Conservation (phyloP, 2,329 filamentous ascomycete genomes). For the Fusarium torulosum region DNA sequence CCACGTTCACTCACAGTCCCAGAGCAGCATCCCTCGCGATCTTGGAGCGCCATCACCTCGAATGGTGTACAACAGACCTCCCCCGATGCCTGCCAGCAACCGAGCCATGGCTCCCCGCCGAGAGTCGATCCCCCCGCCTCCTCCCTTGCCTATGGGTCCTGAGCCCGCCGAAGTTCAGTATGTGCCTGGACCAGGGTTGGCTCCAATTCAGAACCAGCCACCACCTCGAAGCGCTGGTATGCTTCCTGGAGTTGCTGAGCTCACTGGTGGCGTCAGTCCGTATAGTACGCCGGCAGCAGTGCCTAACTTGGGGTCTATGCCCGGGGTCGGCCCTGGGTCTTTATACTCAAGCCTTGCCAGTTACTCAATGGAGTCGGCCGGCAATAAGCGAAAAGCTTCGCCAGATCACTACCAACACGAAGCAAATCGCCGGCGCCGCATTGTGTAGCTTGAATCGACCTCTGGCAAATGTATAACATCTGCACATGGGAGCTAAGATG, state of each 20-base stretch:
- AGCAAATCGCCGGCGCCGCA: constrained; percentile 58
- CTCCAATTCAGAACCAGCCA: constrained; percentile 64
- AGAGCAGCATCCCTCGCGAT: constrained; percentile 61
- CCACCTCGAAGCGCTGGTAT: constrained; percentile 58
- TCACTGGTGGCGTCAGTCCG: constrained; percentile 73
- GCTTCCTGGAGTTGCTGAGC: constrained; percentile 72
- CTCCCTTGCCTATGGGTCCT: constrained; percentile 48
- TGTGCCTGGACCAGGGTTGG: constrained; percentile 58
- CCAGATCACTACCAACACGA: constrained; percentile 61
- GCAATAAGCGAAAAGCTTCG: constrained; percentile 65
- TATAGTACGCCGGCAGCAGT: constrained; percentile 65
- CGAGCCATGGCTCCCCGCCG: constrained; percentile 57
- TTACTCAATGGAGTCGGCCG: constrained; percentile 56
- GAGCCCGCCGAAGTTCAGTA: constrained; percentile 52
- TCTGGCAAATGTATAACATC: constrained; percentile 13
- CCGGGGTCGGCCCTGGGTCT: constrained; percentile 55
- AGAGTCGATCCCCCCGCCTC: constrained; percentile 55
- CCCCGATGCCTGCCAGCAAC: constrained; percentile 50
- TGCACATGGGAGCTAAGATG: constrained; percentile 33
- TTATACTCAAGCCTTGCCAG: constrained; percentile 52
- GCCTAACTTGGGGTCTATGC: constrained; percentile 49
- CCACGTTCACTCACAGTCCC: constrained; percentile 61
- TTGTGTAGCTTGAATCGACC: constrained; percentile 42
- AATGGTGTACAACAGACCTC: constrained; percentile 56
- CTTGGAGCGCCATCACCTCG: constrained; percentile 58